These are phyloP conservation scores for Peltaster fructicola DNA, from an alignment of 2,329 filamentous ascomycete genomes.

Conservation along the genomic window DNA sequence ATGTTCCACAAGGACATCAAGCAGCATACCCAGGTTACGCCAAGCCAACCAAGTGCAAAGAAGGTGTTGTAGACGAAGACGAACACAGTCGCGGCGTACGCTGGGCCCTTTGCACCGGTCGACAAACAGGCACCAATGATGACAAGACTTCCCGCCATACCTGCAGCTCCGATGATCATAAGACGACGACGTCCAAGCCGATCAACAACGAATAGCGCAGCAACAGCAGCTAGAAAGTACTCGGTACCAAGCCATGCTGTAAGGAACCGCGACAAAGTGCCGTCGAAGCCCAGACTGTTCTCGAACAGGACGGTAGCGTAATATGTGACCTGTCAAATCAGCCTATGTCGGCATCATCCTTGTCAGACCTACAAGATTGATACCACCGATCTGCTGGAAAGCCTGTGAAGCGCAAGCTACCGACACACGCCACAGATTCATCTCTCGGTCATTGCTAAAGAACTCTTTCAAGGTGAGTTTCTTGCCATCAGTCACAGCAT, in stretches of 20 bases:
- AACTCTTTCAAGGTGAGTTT: conserved; percentile 6
- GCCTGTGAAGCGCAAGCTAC: conserved; percentile 2
- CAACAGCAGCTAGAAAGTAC: conserved; percentile 11
- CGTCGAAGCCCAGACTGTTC: conserved; percentile 7
- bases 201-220: conserved; percentile 27
- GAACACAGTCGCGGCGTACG: conserved; percentile 15
- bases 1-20: too few relatives aligned
- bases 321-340: conserved; percentile 5
- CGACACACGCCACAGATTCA: conserved; percentile 5
- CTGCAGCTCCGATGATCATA: conserved; percentile 46
- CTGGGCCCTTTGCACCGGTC: conserved; percentile 5
- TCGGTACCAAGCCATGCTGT: conserved; percentile 11
- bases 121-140: conserved; percentile 8
- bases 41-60: conserved; percentile 13
- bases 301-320: conserved; percentile 7
- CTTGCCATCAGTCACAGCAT: conserved; percentile 5
- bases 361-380: too few relatives aligned
- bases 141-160: conserved; percentile 12
- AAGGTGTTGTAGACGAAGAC: conserved; percentile 15
- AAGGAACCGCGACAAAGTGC: conserved; percentile 8
- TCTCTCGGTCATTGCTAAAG: conserved; percentile 5
- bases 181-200: conserved; percentile 38
- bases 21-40: conserved; percentile 9
- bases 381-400: conserved; percentile 3
- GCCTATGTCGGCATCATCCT: too few relatives aligned